Evolutionary conservation across 2,329 filamentous ascomycete species (phyloP).

Genomic region (Alternaria novae-zelandiae): DNA sequence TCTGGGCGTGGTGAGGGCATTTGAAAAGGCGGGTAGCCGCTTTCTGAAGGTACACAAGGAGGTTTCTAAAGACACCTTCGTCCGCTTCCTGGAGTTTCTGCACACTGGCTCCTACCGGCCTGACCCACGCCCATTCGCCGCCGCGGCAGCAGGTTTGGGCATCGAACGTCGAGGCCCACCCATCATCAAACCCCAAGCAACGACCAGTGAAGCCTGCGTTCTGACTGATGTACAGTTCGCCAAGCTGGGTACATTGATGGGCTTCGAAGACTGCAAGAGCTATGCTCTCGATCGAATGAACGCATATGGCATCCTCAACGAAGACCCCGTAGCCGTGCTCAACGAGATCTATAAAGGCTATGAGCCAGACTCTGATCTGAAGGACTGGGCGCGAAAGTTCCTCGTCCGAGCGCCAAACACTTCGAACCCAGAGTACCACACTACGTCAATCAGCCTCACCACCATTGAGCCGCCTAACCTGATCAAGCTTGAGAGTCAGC

Average conservation of each 20-base stretch:
- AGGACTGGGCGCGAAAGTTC: constrained; percentile 31
- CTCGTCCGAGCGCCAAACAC: constrained; percentile 14
- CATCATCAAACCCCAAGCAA: constrained; percentile 25
- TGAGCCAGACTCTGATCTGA: constrained; percentile 31
- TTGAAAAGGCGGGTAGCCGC: constrained; percentile 31
- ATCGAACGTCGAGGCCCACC: constrained; percentile 26
- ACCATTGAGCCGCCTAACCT: constrained; percentile 26
- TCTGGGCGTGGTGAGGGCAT: constrained; percentile 36
- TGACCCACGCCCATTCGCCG: constrained; percentile 14
- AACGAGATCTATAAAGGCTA: constrained; percentile 41
- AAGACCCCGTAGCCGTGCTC: constrained; percentile 48
- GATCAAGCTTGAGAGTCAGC: constrained; percentile 29
- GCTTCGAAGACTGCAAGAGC: constrained; percentile 46
- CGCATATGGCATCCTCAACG: constrained; percentile 34
- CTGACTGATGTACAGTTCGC: constrained; percentile 35
- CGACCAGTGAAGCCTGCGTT: constrained; percentile 15
- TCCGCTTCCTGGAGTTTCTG: constrained; percentile 43
- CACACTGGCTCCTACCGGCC: constrained; percentile 33
- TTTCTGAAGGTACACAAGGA: constrained; percentile 43
- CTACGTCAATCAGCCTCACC: not conserved
- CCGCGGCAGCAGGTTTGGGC: constrained; percentile 5
- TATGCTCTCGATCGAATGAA: constrained; percentile 46
- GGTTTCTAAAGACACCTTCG: constrained; percentile 34
- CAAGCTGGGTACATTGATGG: constrained; percentile 42
- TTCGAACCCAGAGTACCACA: not conserved